These are phyloP conservation scores for Fimicolochytrium jonesii DNA, from an alignment of 192 early-diverging fungal genomes.

Conservation along the genomic window DNA sequence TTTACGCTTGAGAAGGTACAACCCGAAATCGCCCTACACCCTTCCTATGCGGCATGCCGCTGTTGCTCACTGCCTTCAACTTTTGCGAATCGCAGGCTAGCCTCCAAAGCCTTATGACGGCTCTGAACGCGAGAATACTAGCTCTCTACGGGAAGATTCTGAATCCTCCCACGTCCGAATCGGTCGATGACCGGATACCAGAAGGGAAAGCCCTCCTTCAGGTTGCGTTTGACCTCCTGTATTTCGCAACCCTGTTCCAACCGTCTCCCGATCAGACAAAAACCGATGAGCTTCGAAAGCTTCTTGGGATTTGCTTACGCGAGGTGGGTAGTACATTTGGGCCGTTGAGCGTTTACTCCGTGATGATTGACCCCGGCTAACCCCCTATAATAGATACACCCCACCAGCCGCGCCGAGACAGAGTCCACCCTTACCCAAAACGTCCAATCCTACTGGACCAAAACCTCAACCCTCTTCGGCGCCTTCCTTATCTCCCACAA, in stretches of 20 bases:
- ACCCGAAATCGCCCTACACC: neutral
- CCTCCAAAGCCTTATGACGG: too few species aligned
- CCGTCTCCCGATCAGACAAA: too few species aligned
- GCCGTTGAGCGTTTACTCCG: neutral
- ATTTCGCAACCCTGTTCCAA: too few species aligned
- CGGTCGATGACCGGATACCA: neutral
- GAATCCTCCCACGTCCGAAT: neutral
- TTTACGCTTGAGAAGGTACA: conserved; percentile 18
- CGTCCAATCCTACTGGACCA: neutral
- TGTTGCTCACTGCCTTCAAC: neutral
- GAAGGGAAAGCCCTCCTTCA: too few species aligned
- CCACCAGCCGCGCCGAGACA: neutral
- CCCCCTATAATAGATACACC: neutral
- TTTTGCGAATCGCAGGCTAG: too few species aligned
- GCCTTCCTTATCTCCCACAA: neutral
- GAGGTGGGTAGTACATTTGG: neutral
- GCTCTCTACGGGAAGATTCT: neutral
- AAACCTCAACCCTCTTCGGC: conserved; percentile 3
- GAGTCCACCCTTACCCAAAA: neutral
- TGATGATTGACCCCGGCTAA: neutral
- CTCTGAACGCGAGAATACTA: neutral
- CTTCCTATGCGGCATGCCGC: neutral
- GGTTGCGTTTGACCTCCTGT: too few species aligned
- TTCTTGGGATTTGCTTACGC: neutral
- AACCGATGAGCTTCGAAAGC: too few species aligned